Evolutionary conservation across 2,329 filamentous ascomycete species (phyloP), one percentile per base, ranked within the genome.

Genomic region (Stachybotrys elegans): DNA sequence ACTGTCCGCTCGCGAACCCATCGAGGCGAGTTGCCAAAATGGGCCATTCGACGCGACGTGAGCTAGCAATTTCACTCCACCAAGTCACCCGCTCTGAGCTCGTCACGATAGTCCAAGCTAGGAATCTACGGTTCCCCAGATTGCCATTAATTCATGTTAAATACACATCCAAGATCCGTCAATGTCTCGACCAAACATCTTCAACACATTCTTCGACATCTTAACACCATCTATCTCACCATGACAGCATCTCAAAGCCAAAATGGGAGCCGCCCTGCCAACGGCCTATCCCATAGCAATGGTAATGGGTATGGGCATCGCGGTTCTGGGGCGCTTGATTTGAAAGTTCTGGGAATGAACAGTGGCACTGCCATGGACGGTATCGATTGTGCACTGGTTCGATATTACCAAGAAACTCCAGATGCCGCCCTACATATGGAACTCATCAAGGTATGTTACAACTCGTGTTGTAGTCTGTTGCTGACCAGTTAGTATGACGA

Each of bases 381-480:
- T 23, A 76, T 81, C 35, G 74, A 79, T 53, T 79, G 75, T 53
- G 76, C 73, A 4, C 65, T 80, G 14, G 78, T 76, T 54, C 72
- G 62, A 48, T 81, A 79, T 55, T 62, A 62, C 42, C 78, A 81
- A 55, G 68, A 71, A 21, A 66, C 67, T 8, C 76, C 76, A 2
- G 61, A 70, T 13, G 63, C 68, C 5, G 66, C 73, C 5, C 70
- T 81, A 66, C 69, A 75, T 50, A 74, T 81, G 50, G 68, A 76
- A 50, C 63, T 81, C 11, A 61, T 78, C 21, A 60, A 76, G 20
- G 27, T 34, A 43, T 14, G 31, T 36, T 14, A 19, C 25, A 5
- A 12, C n/a, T 29, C n/a, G 25, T n/a, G 25, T 29, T 5, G 4
- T 5, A 11, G 3, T 29, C 25, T 29, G 3, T 29, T 29, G 25